phyloP scores from a whole-genome alignment of 2,329 filamentous ascomycete species.

The Chaetomiaceae sp. region DNA sequence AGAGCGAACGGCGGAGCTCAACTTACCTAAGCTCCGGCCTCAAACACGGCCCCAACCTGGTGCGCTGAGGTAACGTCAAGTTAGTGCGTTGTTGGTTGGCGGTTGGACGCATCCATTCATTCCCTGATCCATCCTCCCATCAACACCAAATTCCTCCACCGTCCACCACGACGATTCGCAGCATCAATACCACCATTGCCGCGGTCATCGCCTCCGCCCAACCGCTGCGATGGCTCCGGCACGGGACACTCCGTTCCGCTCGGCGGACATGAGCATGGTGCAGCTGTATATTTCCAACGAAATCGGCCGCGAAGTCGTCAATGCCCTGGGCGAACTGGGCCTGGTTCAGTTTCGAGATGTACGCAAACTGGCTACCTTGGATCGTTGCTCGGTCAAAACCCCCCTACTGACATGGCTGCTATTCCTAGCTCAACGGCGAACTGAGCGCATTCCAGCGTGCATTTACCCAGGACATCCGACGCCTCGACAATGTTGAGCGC shows the following conservation, averaged over 20 bases:
- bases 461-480: slow-evolving; percentile 95
- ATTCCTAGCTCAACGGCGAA: slow-evolving; percentile 76
- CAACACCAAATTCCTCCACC: neutral
- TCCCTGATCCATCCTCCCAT: too few species aligned
- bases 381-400: too few species aligned
- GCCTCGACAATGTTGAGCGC: slow-evolving; percentile 95
- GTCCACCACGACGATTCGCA: neutral
- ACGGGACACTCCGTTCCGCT: slow-evolving; percentile 97
- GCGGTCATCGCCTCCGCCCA: slow-evolving; percentile 12
- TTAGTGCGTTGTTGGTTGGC: slow-evolving; percentile 12
- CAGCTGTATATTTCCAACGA: slow-evolving; percentile 99
- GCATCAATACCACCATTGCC: slow-evolving; percentile 8
- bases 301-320: slow-evolving; percentile 96
- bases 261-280: slow-evolving; percentile 99
- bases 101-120: too few species aligned
- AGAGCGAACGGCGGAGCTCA: neutral
- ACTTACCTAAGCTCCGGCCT: slow-evolving; percentile 20
- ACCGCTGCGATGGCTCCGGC: slow-evolving; percentile 53
- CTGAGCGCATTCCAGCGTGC: slow-evolving; percentile 93
- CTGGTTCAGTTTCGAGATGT: slow-evolving; percentile 97
- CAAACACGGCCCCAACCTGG: neutral
- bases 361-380: slow-evolving; percentile 37
- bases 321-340: slow-evolving; percentile 90
- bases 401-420: slow-evolving; percentile 24
- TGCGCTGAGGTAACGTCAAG: too few species aligned